Base-by-base conservation (phyloP, 768 basidiomycete genomes). In the Punctularia strigosozonata region DNA sequence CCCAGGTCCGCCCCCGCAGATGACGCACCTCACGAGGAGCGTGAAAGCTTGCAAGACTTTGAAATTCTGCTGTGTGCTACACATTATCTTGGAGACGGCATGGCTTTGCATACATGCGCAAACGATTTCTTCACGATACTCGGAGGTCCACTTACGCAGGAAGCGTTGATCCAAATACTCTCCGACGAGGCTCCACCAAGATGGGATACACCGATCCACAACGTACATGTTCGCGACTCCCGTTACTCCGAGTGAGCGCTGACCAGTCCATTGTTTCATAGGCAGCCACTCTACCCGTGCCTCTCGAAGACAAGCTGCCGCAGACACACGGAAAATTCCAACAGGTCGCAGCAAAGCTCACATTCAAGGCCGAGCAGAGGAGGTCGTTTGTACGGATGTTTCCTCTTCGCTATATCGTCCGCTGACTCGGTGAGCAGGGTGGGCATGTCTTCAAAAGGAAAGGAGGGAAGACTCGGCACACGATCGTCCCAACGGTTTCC, bases 1-100 rank as follows among this genome's bases (percentile, higher is more conserved):
- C 10, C 8, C 10, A 8, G 10, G 13, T 8, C 13, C 20, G 10
- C 19, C 12, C 33, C 18, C 33, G 8, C 33, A 10, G 10, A 10
- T 34, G 10, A 10, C 10, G 10, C 10, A 34, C 31, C 26, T 15
- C 8, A 15, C 41, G 44, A 44, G 26, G 38, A 25, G 12, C 47
- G 46, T 21, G 21, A 43, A 39, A 37, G 42, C 22, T 48, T 40
- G 34, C 54, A 39, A 23, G 55, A 70, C 38, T 77, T 67, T 49
- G 73, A 88, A 50, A 57, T 88, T 39, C 60, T 85, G 44, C 69
- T 91, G 35, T 79, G 78, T 46, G 77, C 81, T 3, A 73, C 81
- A 5, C 88, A 91, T 53, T 89, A 80, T 55, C 56, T 89, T 34
- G 86, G 85, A 15, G 88, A 91, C 52, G 88, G 88, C 17, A 87